Evolutionary conservation across 306 rosid genomes (phyloP).

Genomic region (Cajanus cajan): DNA sequence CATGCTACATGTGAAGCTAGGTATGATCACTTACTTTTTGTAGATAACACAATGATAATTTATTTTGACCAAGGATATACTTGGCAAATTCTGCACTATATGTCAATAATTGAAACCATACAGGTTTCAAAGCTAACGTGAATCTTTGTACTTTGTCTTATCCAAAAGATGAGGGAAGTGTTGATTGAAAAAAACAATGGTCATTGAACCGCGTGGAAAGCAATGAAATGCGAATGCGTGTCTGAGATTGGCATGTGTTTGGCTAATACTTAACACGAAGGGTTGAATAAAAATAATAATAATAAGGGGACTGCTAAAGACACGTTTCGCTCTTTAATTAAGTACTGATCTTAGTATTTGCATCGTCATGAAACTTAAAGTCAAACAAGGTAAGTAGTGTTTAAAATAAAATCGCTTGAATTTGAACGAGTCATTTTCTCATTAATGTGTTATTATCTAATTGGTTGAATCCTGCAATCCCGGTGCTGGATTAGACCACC

Average conservation of each 20-base stretch:
- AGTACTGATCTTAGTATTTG: background rate
- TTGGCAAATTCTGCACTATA: background rate
- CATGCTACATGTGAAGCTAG: conserved; percentile 12
- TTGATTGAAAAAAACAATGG: conserved; percentile 1
- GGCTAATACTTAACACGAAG: background rate
- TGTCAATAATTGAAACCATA: conserved; percentile 35
- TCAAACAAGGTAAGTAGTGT: background rate
- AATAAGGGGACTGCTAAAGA: conserved; percentile 24
- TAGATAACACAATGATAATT: background rate
- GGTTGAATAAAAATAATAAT: background rate
- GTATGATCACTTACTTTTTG: background rate
- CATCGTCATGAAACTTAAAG: background rate
- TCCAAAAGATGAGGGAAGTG: conserved; percentile 26
- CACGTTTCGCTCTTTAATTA: background rate
- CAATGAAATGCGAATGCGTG: conserved; percentile 26
- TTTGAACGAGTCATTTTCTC: background rate
- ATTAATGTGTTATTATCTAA: background rate
- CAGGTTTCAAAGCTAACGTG: background rate
- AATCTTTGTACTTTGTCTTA: conserved; percentile 16
- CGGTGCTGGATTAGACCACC: conserved; percentile 33
- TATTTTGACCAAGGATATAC: background rate
- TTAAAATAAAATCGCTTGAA: background rate
- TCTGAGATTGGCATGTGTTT: conserved; percentile 1
- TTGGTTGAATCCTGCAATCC: background rate
- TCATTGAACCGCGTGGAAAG: conserved; percentile 29